Percentiles rank a stretch among this genome's conserved stretches.
Conservation (phyloP, 1,284 basidiomycete genomes). For the Cryptococcus maquisensis region DNA sequence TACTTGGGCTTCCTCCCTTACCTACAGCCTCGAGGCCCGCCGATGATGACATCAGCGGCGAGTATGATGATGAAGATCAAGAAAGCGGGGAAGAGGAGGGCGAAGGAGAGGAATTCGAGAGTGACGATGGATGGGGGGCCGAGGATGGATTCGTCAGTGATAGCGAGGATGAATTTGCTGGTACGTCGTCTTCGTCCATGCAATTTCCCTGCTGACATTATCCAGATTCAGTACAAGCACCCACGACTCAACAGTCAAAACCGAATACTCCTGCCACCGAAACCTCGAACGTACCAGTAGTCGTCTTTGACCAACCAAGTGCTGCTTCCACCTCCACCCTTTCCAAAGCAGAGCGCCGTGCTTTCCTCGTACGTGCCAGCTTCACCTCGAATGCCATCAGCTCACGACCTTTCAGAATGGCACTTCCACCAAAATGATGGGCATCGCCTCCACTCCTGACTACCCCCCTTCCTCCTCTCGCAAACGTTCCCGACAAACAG, state of each 20-base stretch:
- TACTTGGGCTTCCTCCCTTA: constrained; percentile 33
- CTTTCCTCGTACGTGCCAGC: constrained; percentile 43
- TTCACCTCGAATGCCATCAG: not conserved
- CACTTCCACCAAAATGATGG: constrained; percentile 48
- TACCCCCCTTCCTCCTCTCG: constrained; percentile 10
- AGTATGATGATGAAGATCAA: constrained; percentile 14
- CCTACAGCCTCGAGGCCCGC: constrained; percentile 17
- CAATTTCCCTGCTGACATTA: no score
- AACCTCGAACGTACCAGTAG: constrained; percentile 31
- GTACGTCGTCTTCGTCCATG: not conserved
- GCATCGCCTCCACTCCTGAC: constrained; percentile 24
- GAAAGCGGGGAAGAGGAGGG: constrained; percentile 20
- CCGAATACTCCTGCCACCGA: not conserved
- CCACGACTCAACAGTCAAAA: not conserved
- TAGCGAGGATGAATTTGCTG: constrained; percentile 35
- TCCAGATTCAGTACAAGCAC: no score
- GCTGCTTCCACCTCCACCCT: constrained; percentile 1
- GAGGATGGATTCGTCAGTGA: constrained; percentile 38
- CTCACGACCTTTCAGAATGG: constrained; percentile 22
- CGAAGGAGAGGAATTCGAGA: constrained; percentile 26
- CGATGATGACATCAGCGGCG: not conserved
- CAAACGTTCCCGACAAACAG: constrained; percentile 15
- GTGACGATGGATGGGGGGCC: constrained; percentile 43
- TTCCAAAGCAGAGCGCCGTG: constrained; percentile 42
- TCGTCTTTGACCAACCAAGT: constrained; percentile 35